Conservation (phyloP, 1,284 basidiomycete species). For the Ceratobasidium theobromae region DNA sequence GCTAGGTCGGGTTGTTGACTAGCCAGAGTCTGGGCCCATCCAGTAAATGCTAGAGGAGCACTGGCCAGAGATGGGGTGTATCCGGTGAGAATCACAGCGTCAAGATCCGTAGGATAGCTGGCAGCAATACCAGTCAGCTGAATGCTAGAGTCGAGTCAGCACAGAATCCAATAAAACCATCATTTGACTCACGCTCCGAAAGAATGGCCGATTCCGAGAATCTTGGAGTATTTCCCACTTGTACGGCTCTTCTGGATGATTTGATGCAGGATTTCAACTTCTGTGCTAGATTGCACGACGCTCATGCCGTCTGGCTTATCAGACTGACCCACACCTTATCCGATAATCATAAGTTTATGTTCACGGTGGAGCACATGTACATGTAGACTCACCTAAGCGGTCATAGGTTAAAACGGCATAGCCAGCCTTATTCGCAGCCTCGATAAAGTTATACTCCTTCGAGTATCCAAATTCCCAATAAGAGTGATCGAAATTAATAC, state of each 20-base stretch:
- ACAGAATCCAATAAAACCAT: background rate
- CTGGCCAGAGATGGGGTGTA: constrained; percentile 40
- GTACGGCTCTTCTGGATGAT: constrained; percentile 40
- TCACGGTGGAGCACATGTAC: background rate
- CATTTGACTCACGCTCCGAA: constrained; percentile 42
- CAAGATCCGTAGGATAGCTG: constrained; percentile 39
- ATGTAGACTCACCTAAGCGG: constrained; percentile 42
- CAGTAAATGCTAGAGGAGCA: constrained; percentile 38
- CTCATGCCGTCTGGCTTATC: constrained; percentile 42
- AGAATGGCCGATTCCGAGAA: constrained; percentile 43
- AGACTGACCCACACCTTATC: constrained; percentile 39
- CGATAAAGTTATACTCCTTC: constrained; percentile 41
- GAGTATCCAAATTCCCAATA: constrained; percentile 42
- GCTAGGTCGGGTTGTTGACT: constrained; percentile 35
- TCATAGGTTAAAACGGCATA: constrained; percentile 45
- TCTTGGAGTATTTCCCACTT: constrained; percentile 36
- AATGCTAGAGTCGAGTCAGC: constrained; percentile 34
- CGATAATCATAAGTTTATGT: background rate
- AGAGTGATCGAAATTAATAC: constrained; percentile 41
- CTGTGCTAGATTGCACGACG: constrained; percentile 42
- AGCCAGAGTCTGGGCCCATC: constrained; percentile 41
- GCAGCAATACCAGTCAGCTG: constrained; percentile 40
- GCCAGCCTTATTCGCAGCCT: constrained; percentile 40
- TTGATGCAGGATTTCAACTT: constrained; percentile 43
- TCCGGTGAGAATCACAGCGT: constrained; percentile 44